Conservation (phyloP, 1,284 basidiomycete genomes). For the Papiliotrema fonsecae region DNA sequence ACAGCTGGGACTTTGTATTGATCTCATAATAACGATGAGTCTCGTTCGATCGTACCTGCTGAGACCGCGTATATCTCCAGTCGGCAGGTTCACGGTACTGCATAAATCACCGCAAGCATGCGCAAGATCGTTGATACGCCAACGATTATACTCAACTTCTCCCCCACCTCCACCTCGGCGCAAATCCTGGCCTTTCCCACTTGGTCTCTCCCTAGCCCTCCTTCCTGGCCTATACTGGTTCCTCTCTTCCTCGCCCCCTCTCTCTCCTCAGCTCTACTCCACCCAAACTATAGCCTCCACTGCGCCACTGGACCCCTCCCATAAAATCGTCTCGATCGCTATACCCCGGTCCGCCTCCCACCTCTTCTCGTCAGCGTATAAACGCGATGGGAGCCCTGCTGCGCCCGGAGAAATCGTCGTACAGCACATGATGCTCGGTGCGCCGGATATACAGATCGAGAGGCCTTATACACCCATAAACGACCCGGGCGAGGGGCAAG, state of each 20-base stretch:
- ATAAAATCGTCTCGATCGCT: slow-evolving; percentile 29
- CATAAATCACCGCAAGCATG: too few species aligned
- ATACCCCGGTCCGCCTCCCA: slow-evolving; percentile 8
- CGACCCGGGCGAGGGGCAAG: slow-evolving; percentile 31
- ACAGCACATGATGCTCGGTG: slow-evolving; percentile 45
- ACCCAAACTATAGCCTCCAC: slow-evolving; percentile 23
- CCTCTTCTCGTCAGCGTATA: not conserved
- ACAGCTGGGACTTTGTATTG: too few species aligned
- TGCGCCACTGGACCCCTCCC: slow-evolving; percentile 19
- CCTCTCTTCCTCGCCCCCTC: slow-evolving; percentile 9
- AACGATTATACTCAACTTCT: too few species aligned
- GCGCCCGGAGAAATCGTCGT: slow-evolving; percentile 25
- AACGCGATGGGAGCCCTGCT: slow-evolving; percentile 8
- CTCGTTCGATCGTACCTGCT: too few species aligned
- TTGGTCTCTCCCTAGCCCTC: slow-evolving; percentile 18
- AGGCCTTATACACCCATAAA: slow-evolving; percentile 46
- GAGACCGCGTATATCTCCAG: too few species aligned
- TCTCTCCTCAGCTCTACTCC: slow-evolving; percentile 37
- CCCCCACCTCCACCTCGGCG: not conserved
- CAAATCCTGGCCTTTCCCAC: slow-evolving; percentile 6
- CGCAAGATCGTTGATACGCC: too few species aligned
- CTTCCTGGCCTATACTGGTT: slow-evolving; percentile 16
- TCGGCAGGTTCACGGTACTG: too few species aligned
- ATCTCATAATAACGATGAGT: too few species aligned
- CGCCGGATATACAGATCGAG: slow-evolving; percentile 45